These are phyloP conservation scores for Aristolochia fimbriata DNA, from an alignment of 164 flowering plant species.

Conservation along the genomic window DNA sequence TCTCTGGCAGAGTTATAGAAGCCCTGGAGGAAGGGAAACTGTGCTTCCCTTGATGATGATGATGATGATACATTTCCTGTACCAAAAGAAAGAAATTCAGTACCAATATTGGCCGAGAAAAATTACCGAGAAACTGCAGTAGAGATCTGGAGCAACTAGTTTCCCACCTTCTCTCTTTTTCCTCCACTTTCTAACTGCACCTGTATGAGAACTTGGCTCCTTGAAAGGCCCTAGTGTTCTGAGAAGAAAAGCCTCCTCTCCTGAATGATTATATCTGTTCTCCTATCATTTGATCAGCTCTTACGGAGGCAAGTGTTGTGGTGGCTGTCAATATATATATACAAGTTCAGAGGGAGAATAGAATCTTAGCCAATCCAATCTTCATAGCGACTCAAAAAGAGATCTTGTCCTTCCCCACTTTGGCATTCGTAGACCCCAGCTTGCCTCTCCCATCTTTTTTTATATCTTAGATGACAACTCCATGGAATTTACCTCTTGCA, in stretches of 20 bases:
- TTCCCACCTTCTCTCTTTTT: background rate
- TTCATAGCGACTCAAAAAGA: slow-evolving; percentile 53
- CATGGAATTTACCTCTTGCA: slow-evolving; percentile 23
- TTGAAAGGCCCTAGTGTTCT: too few relatives aligned
- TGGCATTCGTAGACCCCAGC: slow-evolving; percentile 26
- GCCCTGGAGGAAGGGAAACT: slow-evolving; percentile 43
- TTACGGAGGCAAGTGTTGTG: slow-evolving; percentile 15
- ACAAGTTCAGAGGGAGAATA: slow-evolving; percentile 21
- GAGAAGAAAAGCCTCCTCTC: too few relatives aligned
- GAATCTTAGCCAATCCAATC: slow-evolving; percentile 66
- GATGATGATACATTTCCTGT: slow-evolving; percentile 52
- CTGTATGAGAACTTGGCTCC: too few relatives aligned
- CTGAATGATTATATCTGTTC: background rate
- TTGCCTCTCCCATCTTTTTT: slow-evolving; percentile 22
- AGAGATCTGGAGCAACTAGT: slow-evolving; percentile 1
- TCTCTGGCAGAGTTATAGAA: slow-evolving; percentile 44
- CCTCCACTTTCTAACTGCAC: too few relatives aligned
- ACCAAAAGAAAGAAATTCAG: background rate
- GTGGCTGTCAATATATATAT: slow-evolving; percentile 34
- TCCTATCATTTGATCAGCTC: slow-evolving; percentile 17
- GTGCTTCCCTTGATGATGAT: slow-evolving; percentile 57
- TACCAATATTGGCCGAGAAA: background rate
- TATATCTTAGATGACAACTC: slow-evolving; percentile 22
- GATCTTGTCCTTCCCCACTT: slow-evolving; percentile 43
- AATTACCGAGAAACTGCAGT: background rate